Evolutionary conservation across 495 filamentous ascomycete species (phyloP).

Genomic region (Aspergillus baeticus): DNA sequence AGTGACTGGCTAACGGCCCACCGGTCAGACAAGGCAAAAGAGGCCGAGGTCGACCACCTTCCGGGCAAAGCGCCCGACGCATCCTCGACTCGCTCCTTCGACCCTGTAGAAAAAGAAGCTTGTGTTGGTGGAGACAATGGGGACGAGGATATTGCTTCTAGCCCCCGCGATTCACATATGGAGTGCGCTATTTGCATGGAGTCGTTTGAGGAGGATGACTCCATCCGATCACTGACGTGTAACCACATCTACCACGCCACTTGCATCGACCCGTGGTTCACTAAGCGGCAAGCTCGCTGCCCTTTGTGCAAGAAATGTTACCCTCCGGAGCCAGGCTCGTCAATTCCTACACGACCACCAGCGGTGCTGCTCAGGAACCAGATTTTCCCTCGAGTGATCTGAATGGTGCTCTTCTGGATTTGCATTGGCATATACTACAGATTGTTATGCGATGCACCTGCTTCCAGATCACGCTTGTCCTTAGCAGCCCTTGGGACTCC

Average conservation of each 20-base stretch:
- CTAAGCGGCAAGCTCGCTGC: slow-evolving; percentile 87
- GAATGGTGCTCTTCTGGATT: neutral
- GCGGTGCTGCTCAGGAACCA: slow-evolving; percentile 14
- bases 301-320: slow-evolving; percentile 82
- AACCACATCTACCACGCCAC: slow-evolving; percentile 94
- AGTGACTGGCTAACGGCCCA: slow-evolving; percentile 71
- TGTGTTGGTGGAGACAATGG: neutral
- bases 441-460: neutral
- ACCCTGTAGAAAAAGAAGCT: neutral
- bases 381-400: slow-evolving; percentile 14
- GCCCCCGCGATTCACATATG: slow-evolving; percentile 62
- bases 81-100: neutral
- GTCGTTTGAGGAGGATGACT: slow-evolving; percentile 78
- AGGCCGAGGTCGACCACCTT: neutral
- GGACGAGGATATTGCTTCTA: slow-evolving; percentile 16
- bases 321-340: neutral
- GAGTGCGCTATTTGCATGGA: slow-evolving; percentile 88
- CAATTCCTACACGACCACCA: neutral
- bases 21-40: neutral
- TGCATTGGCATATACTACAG: neutral
- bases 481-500: neutral
- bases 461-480: slow-evolving; percentile 9
- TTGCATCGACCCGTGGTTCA: slow-evolving; percentile 96
- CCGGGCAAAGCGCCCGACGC: neutral
- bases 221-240: slow-evolving; percentile 84